Evolutionary conservation across 208 protist genomes (phyloP).

Genomic region (Acanthamoeba pearcei): DNA sequence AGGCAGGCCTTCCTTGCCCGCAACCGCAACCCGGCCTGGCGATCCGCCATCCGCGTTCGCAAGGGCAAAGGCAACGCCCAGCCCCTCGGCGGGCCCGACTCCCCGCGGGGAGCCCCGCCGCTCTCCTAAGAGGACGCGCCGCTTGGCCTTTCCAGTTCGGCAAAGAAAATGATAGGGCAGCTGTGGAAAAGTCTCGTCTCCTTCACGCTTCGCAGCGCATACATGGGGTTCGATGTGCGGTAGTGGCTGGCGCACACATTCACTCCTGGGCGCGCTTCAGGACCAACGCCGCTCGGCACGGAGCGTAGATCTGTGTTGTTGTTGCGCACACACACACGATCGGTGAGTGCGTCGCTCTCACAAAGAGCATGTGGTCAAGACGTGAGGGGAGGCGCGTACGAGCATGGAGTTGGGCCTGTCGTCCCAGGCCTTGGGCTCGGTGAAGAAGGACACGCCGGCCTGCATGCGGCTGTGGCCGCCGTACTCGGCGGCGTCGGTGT

Average conservation of each 20-base stretch:
- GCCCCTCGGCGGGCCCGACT: too few relatives aligned
- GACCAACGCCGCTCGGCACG: slow-evolving; percentile 26
- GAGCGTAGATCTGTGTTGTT: slow-evolving; percentile 21
- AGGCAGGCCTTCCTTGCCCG: slow-evolving; percentile 57
- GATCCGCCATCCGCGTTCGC: neutral
- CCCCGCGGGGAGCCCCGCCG: too few relatives aligned
- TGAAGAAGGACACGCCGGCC: slow-evolving; percentile 63
- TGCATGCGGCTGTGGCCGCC: slow-evolving; percentile 85
- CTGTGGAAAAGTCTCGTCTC: too few relatives aligned
- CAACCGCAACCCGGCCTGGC: slow-evolving; percentile 19
- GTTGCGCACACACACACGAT: neutral
- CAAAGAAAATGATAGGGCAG: too few relatives aligned
- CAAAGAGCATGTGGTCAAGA: too few relatives aligned
- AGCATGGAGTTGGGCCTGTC: slow-evolving; percentile 79
- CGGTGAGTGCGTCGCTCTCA: too few relatives aligned
- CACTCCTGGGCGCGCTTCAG: neutral
- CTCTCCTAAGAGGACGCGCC: too few relatives aligned
- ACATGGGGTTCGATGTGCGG: too few relatives aligned
- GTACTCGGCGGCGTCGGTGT: slow-evolving; percentile 88
- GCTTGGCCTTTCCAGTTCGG: too few relatives aligned
- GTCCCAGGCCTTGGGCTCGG: slow-evolving; percentile 77
- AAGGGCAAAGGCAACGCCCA: neutral
- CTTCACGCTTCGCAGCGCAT: too few relatives aligned
- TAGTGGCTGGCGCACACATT: neutral
- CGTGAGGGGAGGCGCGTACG: neutral